Conservation (phyloP, 1,284 basidiomycete species). For the Bjerkandera adusta region DNA sequence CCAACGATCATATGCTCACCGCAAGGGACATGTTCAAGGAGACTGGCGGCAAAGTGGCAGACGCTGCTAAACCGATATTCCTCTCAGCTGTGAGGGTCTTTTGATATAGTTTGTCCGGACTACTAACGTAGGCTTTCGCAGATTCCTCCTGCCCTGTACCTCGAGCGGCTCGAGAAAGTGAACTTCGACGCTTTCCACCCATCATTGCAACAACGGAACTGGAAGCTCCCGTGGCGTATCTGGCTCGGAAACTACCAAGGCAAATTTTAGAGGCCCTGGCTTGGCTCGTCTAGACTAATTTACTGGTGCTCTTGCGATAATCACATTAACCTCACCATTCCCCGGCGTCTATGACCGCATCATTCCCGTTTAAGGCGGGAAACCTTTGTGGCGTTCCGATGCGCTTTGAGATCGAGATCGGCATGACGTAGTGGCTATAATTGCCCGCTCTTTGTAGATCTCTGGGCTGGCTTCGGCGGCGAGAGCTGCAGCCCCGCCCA, state of each 20-base stretch:
- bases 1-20: slow-evolving; percentile 88
- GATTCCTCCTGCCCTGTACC: slow-evolving; percentile 76
- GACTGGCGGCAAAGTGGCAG: slow-evolving; percentile 57
- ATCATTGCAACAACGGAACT: slow-evolving; percentile 71
- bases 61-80: slow-evolving; percentile 74
- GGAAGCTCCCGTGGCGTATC: slow-evolving; percentile 84
- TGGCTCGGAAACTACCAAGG: slow-evolving; percentile 73
- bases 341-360: too few relatives aligned
- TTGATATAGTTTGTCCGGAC: slow-evolving; percentile 8
- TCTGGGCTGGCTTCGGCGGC: too few relatives aligned
- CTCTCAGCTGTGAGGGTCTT: slow-evolving; percentile 57
- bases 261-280: slow-evolving; percentile 2
- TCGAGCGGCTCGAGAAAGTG: slow-evolving; percentile 71
- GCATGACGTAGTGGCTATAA: too few relatives aligned
- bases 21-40: slow-evolving; percentile 77
- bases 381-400: too few relatives aligned
- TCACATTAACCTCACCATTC: too few relatives aligned
- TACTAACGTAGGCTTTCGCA: slow-evolving; percentile 34
- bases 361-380: too few relatives aligned
- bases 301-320: too few relatives aligned
- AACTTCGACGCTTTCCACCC: slow-evolving; percentile 86
- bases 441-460: too few relatives aligned
- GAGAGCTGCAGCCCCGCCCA: too few relatives aligned
- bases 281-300: too few relatives aligned
- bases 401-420: too few relatives aligned